These are phyloP conservation scores for Buddleja alternifolia DNA, from an alignment of 257 asterid genomes.

Conservation along the genomic window DNA sequence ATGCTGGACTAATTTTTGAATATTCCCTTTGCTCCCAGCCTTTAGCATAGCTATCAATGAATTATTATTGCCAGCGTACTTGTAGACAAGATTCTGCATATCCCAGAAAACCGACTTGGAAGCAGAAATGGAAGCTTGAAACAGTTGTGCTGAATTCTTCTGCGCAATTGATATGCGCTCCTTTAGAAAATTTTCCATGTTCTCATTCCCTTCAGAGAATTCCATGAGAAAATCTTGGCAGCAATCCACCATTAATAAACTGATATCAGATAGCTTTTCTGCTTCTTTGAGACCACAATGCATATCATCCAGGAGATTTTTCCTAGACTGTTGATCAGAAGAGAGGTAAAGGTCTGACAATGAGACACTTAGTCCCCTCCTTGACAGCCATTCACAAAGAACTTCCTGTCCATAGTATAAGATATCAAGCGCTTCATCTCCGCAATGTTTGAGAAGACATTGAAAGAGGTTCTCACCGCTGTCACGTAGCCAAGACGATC, in stretches of 20 bases:
- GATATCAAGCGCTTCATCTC: slow-evolving; percentile 52
- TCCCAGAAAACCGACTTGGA: slow-evolving; percentile 66
- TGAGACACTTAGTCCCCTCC: slow-evolving; percentile 86
- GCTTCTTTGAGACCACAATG: slow-evolving; percentile 82
- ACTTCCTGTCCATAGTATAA: slow-evolving; percentile 69
- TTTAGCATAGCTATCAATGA: slow-evolving; percentile 77
- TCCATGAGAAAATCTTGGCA: slow-evolving; percentile 59
- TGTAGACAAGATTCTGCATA: slow-evolving; percentile 73
- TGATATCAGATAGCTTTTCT: slow-evolving; percentile 54
- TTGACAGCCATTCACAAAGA: slow-evolving; percentile 85
- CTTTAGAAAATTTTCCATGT: slow-evolving; percentile 35
- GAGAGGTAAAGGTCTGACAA: slow-evolving; percentile 79
- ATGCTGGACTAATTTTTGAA: slow-evolving; percentile 84
- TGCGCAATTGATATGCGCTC: slow-evolving; percentile 45
- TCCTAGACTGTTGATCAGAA: slow-evolving; percentile 55
- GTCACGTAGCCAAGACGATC: slow-evolving; percentile 83
- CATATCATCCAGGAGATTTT: slow-evolving; percentile 69
- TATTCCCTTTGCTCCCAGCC: slow-evolving; percentile 97
- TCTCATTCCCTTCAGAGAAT: slow-evolving; percentile 47
- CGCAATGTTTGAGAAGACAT: slow-evolving; percentile 54
- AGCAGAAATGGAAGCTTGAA: slow-evolving; percentile 75
- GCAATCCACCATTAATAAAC: slow-evolving; percentile 56
- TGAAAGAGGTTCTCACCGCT: slow-evolving; percentile 57
- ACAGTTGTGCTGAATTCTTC: slow-evolving; percentile 59
- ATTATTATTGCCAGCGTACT: slow-evolving; percentile 54